A percentile compares a stretch with the other conserved stretches of the same genome.
Evolutionary conservation across 768 basidiomycete genomes (phyloP).

Genomic region (Lactifluus rugatus): DNA sequence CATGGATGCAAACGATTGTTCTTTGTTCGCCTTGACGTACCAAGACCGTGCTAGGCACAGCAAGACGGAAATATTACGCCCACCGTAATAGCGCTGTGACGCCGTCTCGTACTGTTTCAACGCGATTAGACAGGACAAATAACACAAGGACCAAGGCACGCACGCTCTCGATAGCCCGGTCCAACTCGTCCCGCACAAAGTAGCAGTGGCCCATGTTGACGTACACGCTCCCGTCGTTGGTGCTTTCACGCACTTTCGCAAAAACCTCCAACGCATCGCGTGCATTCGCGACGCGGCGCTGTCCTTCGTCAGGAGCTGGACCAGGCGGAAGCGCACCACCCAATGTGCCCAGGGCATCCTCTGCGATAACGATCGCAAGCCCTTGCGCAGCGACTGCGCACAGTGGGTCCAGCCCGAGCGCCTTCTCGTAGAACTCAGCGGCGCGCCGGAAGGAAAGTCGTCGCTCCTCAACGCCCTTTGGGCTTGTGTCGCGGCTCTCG

Average conservation of each 20-base stretch:
- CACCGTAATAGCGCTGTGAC: constrained; percentile 63
- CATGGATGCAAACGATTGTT: constrained; percentile 76
- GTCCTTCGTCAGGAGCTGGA: constrained; percentile 48
- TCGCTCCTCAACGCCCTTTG: constrained; percentile 56
- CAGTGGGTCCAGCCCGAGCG: constrained; percentile 68
- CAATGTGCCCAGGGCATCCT: constrained; percentile 72
- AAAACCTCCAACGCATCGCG: constrained; percentile 86
- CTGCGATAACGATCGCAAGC: constrained; percentile 86
- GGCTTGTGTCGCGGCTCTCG: constrained; percentile 61
- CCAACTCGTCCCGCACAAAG: constrained; percentile 87
- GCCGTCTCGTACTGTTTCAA: constrained; percentile 79
- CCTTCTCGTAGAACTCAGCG: constrained; percentile 91
- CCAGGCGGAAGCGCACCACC: constrained; percentile 42
- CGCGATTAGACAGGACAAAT: background rate
- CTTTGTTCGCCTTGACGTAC: constrained; percentile 90
- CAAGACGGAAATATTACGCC: constrained; percentile 65
- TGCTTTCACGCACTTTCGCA: constrained; percentile 80
- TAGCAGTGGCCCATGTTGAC: constrained; percentile 97
- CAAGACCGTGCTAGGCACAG: constrained; percentile 86
- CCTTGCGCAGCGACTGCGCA: constrained; percentile 95
- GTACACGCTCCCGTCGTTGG: constrained; percentile 78
- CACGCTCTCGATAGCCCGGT: constrained; percentile 92
- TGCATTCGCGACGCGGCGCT: constrained; percentile 59
- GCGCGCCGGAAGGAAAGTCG: constrained; percentile 67
- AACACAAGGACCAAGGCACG: constrained; percentile 23